Evolutionary conservation across 176 grass and related monocot genomes (phyloP), one percentile per base, ranked within the genome.

Genomic region (Puccinellia tenuiflora): DNA sequence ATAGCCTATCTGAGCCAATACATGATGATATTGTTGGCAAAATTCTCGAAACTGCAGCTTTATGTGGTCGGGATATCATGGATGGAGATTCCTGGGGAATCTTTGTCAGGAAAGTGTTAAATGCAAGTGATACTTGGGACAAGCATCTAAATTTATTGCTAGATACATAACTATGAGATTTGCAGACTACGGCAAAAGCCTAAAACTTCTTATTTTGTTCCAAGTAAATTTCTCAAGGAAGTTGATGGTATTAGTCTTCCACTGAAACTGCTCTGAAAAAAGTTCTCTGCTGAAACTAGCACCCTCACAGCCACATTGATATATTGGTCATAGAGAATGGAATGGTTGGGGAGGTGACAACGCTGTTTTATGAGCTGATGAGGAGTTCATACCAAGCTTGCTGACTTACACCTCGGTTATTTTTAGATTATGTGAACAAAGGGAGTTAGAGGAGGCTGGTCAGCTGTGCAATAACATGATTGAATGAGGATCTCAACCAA

Each of bases 391-490:
- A 38, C 84, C 91, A 53, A 94, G 74, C 60, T 12, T 94, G 56
- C 21, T 89, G 29, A 84, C 68, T 1, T 94, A 90, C 39, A 88
- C 78, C 82, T 70, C 89, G 1, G 84, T 84, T 33, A 90, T 90
- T 39, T 47, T 73, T 8, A 83, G 89, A 47, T 70, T 89, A 65
- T 92, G 89, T 76, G 87, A 88, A 54, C 90, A 88, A 11, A 87
- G 83, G 17, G 83, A 90, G 37, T 61, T 97, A 53, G 79, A 88
- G n/a, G 88, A 92, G 70, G 89, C 94, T 54, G 79, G 79, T 16
- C 77, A 45, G 63, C 52, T 43, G 18, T 91, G 90, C 87, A 89
- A 93, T 76, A 82, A 94, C 73, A 90, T 94, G 87, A 76, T 94
- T 6, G 88, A 94, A 68, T 82, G 76, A 46, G 45, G 80, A 54